A percentile compares a stretch with the other conserved stretches of the same genome.
Conservation (phyloP, 2,329 filamentous ascomycete genomes). For the Verticillium klebahnii region DNA sequence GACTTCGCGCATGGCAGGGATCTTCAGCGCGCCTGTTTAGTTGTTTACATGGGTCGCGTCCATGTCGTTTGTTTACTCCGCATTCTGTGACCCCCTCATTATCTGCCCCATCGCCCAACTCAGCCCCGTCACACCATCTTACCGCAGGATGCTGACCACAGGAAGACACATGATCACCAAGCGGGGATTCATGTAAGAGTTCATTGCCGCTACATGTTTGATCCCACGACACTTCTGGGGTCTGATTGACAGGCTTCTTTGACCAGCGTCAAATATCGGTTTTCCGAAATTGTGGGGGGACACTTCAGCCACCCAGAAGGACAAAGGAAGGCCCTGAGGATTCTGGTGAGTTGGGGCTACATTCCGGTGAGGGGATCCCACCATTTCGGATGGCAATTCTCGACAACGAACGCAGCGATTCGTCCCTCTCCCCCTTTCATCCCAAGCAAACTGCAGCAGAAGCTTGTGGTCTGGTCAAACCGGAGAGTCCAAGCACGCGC, state of each 20-base stretch:
- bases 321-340: not conserved
- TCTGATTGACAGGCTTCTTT: not conserved
- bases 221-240: not conserved
- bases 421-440: not conserved
- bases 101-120: not conserved
- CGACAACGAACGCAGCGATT: not conserved
- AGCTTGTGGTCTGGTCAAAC: not conserved
- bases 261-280: not conserved
- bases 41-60: conserved; percentile 13
- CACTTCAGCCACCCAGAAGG: not conserved
- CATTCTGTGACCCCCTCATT: conserved; percentile 1
- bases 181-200: not conserved
- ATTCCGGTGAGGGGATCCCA: not conserved
- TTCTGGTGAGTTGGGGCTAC: not conserved
- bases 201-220: not conserved
- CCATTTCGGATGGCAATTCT: not conserved
- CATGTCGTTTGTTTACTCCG: conserved; percentile 10
- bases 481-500: not conserved
- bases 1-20: conserved; percentile 9
- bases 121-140: not conserved
- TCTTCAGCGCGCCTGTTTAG: conserved; percentile 3
- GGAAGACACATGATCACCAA: not conserved
- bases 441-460: not conserved
- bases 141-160: not conserved
- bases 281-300: not conserved